phyloP scores from a whole-genome alignment of 305 asterid species.

The Fraxinus dipetala region DNA sequence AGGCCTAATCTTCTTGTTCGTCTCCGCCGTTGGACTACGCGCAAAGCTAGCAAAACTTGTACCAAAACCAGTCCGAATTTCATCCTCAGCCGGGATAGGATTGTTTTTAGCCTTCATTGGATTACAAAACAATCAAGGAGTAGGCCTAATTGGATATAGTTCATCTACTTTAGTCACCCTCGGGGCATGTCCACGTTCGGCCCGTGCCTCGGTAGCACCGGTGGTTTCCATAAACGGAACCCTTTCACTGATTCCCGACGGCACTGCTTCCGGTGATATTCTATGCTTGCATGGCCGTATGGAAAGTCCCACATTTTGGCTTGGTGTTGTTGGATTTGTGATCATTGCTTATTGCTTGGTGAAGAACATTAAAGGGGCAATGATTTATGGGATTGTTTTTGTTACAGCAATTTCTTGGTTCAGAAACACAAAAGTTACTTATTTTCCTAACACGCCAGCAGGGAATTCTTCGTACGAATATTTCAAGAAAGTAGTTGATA shows the following conservation, averaged over 20 bases:
- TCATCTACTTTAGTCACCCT: slow-evolving; percentile 74
- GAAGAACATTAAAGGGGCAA: slow-evolving; percentile 75
- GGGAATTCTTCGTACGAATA: slow-evolving; percentile 63
- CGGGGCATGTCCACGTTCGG: slow-evolving; percentile 72
- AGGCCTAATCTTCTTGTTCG: slow-evolving; percentile 62
- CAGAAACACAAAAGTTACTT: slow-evolving; percentile 66
- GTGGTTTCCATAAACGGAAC: slow-evolving; percentile 58
- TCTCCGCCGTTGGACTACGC: slow-evolving; percentile 77
- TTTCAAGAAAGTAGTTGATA: slow-evolving; percentile 70
- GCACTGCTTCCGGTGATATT: slow-evolving; percentile 58
- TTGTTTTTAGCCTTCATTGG: slow-evolving; percentile 87
- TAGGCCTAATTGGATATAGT: slow-evolving; percentile 72
- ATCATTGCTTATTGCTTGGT: slow-evolving; percentile 75
- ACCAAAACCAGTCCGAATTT: slow-evolving; percentile 78
- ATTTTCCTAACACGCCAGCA: slow-evolving; percentile 52
- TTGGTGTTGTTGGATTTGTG: slow-evolving; percentile 70
- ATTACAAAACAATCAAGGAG: slow-evolving; percentile 71
- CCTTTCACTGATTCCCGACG: slow-evolving; percentile 56
- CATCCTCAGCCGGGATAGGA: slow-evolving; percentile 89
- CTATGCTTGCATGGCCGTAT: slow-evolving; percentile 72
- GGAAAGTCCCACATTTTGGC: slow-evolving; percentile 90
- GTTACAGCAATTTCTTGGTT: slow-evolving; percentile 90
- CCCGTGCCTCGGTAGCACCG: slow-evolving; percentile 63
- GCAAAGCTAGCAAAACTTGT: slow-evolving; percentile 74
- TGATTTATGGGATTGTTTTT: slow-evolving; percentile 82